Conservation (phyloP, 1,284 basidiomycete genomes). For the Pseudozyma sp. region DNA sequence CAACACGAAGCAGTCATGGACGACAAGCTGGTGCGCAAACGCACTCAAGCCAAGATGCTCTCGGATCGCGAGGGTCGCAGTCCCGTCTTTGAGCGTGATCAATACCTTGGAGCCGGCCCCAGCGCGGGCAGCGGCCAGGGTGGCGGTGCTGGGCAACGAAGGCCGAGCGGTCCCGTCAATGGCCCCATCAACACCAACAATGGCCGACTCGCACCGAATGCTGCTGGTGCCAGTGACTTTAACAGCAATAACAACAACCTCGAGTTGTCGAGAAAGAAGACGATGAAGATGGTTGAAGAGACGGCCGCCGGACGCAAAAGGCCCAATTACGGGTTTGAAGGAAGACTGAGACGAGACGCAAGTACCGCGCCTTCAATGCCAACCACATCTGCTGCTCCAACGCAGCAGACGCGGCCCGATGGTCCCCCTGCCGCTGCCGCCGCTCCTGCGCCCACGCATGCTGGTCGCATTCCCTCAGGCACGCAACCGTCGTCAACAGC, state of each 20-base stretch:
- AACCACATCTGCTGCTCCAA: neutral
- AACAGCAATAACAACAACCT: slow-evolving; percentile 8
- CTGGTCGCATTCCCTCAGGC: slow-evolving; percentile 22
- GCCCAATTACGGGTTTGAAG: slow-evolving; percentile 25
- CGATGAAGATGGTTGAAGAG: slow-evolving; percentile 61
- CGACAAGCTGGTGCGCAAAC: slow-evolving; percentile 81
- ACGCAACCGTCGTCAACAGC: slow-evolving; percentile 13
- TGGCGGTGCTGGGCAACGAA: slow-evolving; percentile 1
- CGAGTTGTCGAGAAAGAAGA: slow-evolving; percentile 52
- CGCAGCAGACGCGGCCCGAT: neutral
- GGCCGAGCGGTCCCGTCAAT: slow-evolving; percentile 18
- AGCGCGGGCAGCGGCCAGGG: too few species aligned
- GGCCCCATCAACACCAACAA: slow-evolving; percentile 7
- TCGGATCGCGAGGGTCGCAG: slow-evolving; percentile 48
- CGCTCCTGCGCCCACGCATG: neutral
- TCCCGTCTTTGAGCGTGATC: slow-evolving; percentile 38
- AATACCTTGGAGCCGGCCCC: slow-evolving; percentile 13
- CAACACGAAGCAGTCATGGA: slow-evolving; percentile 85
- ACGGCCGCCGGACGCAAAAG: slow-evolving; percentile 36
- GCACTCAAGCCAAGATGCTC: slow-evolving; percentile 77
- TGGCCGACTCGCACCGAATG: slow-evolving; percentile 3
- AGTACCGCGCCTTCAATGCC: slow-evolving; percentile 1
- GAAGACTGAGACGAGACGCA: slow-evolving; percentile 2
- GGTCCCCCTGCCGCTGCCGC: neutral
- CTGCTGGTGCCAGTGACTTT: neutral